Evolutionary conservation across 2,329 filamentous ascomycete species (phyloP).

Genomic region (Neofusicoccum parvum): DNA sequence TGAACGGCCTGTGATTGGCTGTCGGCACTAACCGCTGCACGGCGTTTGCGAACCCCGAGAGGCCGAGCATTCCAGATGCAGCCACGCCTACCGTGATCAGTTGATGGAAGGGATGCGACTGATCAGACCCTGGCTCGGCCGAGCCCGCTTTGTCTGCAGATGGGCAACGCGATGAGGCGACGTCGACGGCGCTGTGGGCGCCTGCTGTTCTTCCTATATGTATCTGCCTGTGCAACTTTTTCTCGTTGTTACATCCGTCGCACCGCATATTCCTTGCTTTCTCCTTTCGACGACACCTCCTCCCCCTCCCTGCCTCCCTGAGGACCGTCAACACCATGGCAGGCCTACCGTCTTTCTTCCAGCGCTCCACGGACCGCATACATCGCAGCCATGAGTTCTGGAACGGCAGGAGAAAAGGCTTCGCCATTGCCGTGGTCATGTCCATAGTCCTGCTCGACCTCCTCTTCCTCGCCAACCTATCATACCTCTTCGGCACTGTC

Average conservation of each 20-base stretch:
- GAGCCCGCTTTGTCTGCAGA: not conserved
- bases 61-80: conserved; percentile 4
- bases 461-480: conserved; percentile 40
- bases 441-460: conserved; percentile 32
- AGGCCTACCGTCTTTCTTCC: conserved; percentile 1
- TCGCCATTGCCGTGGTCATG: not conserved
- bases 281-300: not conserved
- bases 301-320: not conserved
- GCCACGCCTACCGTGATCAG: not conserved
- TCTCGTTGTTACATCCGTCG: not conserved
- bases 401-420: conserved; percentile 8
- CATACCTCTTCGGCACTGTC: conserved; percentile 42
- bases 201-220: not conserved
- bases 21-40: not conserved
- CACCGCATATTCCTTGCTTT: not conserved
- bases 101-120: not conserved
- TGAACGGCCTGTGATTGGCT: not conserved
- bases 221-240: not conserved
- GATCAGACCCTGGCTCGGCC: conserved; percentile 10
- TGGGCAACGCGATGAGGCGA: not conserved
- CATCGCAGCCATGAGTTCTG: conserved; percentile 15
- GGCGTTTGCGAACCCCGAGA: not conserved
- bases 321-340: not conserved
- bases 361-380: conserved; percentile 14
- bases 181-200: not conserved